Conservation (phyloP, 139 green algal genomes). For the Picochlorum sp. region DNA sequence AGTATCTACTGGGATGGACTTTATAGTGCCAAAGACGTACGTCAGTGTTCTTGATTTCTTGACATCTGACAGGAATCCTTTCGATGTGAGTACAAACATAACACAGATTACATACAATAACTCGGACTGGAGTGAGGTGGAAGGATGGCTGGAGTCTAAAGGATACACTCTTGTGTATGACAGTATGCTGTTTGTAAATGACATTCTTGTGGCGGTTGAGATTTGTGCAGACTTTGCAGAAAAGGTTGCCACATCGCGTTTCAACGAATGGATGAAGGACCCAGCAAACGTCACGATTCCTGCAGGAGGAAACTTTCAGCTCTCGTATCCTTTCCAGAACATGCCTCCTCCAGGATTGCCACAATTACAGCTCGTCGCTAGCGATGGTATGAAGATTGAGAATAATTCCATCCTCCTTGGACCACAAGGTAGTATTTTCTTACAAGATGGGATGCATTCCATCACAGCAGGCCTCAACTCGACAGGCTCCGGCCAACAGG, state of each 20-base stretch:
- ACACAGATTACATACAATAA: not conserved
- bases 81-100: not conserved
- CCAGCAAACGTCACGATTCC: not conserved
- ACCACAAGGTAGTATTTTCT: not conserved
- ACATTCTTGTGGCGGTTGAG: not conserved
- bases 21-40: not conserved
- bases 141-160: not conserved
- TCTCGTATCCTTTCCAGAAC: not conserved
- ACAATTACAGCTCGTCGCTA: not conserved
- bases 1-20: not conserved
- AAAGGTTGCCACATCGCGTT: not conserved
- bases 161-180: not conserved
- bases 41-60: constrained; percentile 6
- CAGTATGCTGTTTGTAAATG: not conserved
- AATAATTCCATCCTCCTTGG: not conserved
- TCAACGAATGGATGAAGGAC: not conserved
- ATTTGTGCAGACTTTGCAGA: not conserved
- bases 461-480: too few species aligned
- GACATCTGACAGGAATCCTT: constrained; percentile 1
- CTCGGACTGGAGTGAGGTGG: not conserved
- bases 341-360: not conserved
- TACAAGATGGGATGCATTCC: not conserved
- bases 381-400: not conserved
- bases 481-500: too few species aligned
- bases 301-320: not conserved